Conservation (phyloP, 1,284 basidiomycete genomes). For the Irpex lacteus region DNA sequence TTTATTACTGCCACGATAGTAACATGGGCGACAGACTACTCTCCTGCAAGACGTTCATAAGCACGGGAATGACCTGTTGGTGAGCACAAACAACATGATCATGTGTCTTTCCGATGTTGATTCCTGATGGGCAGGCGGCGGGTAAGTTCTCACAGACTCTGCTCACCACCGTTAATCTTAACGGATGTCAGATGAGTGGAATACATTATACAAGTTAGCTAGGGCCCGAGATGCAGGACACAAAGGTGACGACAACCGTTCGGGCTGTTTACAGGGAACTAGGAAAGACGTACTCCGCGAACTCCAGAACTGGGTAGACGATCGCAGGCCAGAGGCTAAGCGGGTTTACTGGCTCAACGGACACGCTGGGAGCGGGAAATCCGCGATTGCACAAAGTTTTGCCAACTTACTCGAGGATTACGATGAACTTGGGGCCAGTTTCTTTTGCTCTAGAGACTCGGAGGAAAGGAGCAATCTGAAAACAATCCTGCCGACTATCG, state of each 20-base stretch:
- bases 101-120: too few relatives aligned
- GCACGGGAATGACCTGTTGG: too few relatives aligned
- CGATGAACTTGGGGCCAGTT: conserved; percentile 23
- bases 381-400: conserved; percentile 15
- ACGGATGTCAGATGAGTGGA: background rate
- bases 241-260: background rate
- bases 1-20: too few relatives aligned
- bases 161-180: too few relatives aligned
- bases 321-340: background rate
- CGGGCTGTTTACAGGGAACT: background rate
- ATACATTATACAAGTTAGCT: background rate
- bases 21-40: too few relatives aligned
- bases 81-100: too few relatives aligned
- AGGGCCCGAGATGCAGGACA: background rate
- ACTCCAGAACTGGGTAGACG: background rate
- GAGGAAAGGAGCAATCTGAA: conserved; percentile 12
- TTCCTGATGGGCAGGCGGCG: too few relatives aligned
- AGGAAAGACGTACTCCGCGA: background rate
- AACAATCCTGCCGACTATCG: conserved; percentile 24
- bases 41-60: background rate
- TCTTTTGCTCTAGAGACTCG: conserved; percentile 23
- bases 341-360: conserved; percentile 16
- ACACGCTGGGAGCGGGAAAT: conserved; percentile 17
- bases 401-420: background rate
- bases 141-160: too few relatives aligned